Percentiles rank a stretch among this genome's conserved stretches.
These are phyloP conservation scores for Scedosporium boydii DNA, from an alignment of 2,329 filamentous ascomycete species.

Conservation along the genomic window DNA sequence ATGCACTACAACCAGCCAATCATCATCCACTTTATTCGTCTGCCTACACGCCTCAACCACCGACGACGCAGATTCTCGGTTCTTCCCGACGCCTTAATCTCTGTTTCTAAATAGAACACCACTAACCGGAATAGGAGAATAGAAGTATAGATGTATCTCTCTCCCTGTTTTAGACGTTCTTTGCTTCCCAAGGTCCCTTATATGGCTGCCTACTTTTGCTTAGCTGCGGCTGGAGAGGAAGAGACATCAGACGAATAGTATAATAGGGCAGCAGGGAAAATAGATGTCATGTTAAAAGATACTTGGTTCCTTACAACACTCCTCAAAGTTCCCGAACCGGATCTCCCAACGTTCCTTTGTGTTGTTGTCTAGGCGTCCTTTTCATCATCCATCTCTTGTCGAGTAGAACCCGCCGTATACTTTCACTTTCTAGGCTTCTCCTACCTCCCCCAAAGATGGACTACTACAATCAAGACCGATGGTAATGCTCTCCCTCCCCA, in stretches of 20 bases:
- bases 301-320: too few relatives aligned
- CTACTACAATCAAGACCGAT: slow-evolving; percentile 22
- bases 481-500: slow-evolving; percentile 15
- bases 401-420: too few relatives aligned
- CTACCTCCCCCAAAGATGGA: neutral
- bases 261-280: too few relatives aligned
- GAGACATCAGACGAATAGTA: too few relatives aligned
- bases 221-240: too few relatives aligned
- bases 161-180: neutral
- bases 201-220: too few relatives aligned
- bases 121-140: neutral
- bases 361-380: too few relatives aligned
- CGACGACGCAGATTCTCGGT: neutral
- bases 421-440: neutral
- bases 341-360: too few relatives aligned
- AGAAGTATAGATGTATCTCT: neutral
- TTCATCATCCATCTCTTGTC: too few relatives aligned
- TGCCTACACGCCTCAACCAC: slow-evolving; percentile 16
- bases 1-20: slow-evolving; percentile 15
- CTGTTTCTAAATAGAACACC: neutral
- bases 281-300: too few relatives aligned
- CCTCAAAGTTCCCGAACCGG: too few relatives aligned
- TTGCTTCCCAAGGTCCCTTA: too few relatives aligned
- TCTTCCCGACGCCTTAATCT: slow-evolving; percentile 6
- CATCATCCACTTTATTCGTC: slow-evolving; percentile 17